Percentiles rank a stretch among this genome's conserved stretches.
phyloP scores from a whole-genome alignment of 306 rosid genomes.

The Bauhinia variegata region DNA sequence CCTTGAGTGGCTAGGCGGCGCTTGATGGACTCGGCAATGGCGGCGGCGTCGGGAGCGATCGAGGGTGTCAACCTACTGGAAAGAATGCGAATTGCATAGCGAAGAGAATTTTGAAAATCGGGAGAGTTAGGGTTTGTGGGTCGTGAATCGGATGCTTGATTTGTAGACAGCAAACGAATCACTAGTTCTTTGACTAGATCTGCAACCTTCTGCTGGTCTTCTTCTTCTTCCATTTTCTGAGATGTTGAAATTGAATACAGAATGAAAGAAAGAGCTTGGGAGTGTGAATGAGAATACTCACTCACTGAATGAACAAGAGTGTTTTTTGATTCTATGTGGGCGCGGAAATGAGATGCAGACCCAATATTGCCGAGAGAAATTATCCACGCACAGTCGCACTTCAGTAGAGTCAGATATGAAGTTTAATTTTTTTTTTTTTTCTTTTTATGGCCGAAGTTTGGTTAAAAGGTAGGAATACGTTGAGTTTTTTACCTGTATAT shows the following conservation, averaged over 20 bases:
- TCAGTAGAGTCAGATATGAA: too few species aligned
- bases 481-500: too few species aligned
- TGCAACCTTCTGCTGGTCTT: slow-evolving; percentile 72
- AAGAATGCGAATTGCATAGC: slow-evolving; percentile 85
- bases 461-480: too few species aligned
- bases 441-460: too few species aligned
- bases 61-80: slow-evolving; percentile 80
- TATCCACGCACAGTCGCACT: too few species aligned
- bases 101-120: slow-evolving; percentile 62
- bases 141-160: slow-evolving; percentile 47
- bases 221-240: slow-evolving; percentile 80
- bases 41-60: slow-evolving; percentile 80
- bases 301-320: neutral
- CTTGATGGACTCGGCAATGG: slow-evolving; percentile 87
- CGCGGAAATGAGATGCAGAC: slow-evolving; percentile 25
- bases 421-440: too few species aligned
- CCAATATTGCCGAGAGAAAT: too few species aligned
- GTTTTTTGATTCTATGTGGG: slow-evolving; percentile 19
- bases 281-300: neutral
- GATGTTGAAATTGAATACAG: too few species aligned
- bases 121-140: slow-evolving; percentile 52
- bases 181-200: slow-evolving; percentile 89
- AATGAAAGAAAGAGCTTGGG: neutral
- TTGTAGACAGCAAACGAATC: slow-evolving; percentile 63
- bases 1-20: slow-evolving; percentile 89